Conservation (phyloP, 78 protist species). For the Dictyostelium brefeldianum region DNA sequence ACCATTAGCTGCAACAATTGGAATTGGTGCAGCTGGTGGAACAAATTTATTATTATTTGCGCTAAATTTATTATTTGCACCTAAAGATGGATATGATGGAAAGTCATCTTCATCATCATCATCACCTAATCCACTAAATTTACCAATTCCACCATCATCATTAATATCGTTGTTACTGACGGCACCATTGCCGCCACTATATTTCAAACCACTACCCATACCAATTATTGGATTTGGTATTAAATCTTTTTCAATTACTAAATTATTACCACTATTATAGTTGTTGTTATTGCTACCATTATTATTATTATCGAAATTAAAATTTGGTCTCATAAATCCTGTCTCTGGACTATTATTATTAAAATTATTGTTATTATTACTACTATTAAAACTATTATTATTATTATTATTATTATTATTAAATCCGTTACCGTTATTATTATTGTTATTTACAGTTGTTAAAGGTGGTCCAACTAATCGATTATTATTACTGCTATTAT, state of each 20-base stretch:
- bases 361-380: slow-evolving; percentile 9
- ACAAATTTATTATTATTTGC: too few relatives aligned
- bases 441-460: not conserved
- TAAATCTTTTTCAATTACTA: not conserved
- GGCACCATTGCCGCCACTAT: not conserved
- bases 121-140: not conserved
- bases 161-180: not conserved
- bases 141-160: not conserved
- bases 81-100: slow-evolving; percentile 21
- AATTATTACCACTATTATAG: not conserved
- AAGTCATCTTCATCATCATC: slow-evolving; percentile 11
- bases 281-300: not conserved
- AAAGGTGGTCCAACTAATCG: not conserved
- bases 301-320: not conserved
- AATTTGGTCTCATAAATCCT: slow-evolving; percentile 4
- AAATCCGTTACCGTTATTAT: slow-evolving; percentile 9
- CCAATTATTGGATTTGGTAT: slow-evolving; percentile 16
- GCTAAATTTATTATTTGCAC: not conserved
- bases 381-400: not conserved
- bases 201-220: not conserved
- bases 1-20: too few relatives aligned
- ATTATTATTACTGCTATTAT: not conserved
- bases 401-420: not conserved
- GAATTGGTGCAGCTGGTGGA: too few relatives aligned
- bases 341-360: slow-evolving; percentile 7